Percentiles rank a stretch among this genome's conserved stretches.
Evolutionary conservation across 768 basidiomycete species (phyloP).

Genomic region (Thelephora ganbajun): DNA sequence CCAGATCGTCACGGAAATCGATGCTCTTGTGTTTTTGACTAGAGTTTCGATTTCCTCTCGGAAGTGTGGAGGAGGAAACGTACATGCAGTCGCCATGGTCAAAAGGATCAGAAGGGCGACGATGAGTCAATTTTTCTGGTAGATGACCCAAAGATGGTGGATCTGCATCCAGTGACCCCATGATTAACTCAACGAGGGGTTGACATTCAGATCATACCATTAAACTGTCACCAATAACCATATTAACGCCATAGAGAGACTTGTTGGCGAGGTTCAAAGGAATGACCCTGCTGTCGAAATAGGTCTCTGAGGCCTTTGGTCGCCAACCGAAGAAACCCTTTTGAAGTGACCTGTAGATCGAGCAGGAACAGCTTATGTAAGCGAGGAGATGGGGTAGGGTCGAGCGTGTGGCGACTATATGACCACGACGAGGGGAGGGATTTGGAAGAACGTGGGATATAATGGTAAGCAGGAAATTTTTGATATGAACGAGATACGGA

Average conservation of each 20-base stretch:
- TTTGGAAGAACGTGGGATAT: too few species aligned
- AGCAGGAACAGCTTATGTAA: too few species aligned
- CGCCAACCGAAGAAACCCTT: not conserved
- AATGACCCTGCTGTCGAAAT: not conserved
- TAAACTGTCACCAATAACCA: not conserved
- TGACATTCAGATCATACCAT: too few species aligned
- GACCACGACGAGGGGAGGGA: too few species aligned
- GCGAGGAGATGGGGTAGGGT: too few species aligned
- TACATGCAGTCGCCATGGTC: not conserved
- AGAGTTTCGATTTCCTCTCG: too few species aligned
- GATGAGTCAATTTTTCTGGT: not conserved
- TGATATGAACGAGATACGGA: too few species aligned
- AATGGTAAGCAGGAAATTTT: too few species aligned
- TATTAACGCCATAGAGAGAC: not conserved
- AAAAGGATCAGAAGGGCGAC: not conserved
- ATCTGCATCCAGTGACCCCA: not conserved
- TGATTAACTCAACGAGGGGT: not conserved
- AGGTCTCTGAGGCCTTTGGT: not conserved
- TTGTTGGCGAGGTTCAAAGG: not conserved
- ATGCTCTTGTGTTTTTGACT: too few species aligned
- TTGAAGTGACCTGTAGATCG: not conserved
- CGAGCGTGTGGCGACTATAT: too few species aligned
- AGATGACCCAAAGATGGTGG: not conserved
- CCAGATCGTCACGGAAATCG: not conserved
- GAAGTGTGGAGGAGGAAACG: not conserved